Conservation (phyloP, 257 asterid genomes). For the Solanum ossicruentum region DNA sequence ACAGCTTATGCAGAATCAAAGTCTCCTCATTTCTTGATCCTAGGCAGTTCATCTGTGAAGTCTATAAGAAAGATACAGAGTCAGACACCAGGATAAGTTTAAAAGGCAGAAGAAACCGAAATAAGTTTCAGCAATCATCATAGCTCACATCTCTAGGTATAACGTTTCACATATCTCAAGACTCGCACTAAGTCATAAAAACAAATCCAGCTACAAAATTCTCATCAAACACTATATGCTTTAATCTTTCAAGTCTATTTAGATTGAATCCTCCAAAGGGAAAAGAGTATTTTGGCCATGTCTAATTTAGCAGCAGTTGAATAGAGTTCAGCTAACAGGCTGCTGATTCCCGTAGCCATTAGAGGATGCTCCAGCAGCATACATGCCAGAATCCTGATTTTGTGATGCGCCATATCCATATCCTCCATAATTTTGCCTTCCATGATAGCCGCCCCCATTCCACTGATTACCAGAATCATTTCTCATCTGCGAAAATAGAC, state of each 20-base stretch:
- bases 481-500: conserved; percentile 36
- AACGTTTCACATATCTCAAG: not conserved
- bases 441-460: conserved; percentile 47
- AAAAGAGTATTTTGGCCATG: conserved; percentile 9
- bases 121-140: not conserved
- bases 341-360: conserved; percentile 64
- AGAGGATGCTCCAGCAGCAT: conserved; percentile 34
- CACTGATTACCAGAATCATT: conserved; percentile 42
- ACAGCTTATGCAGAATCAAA: not conserved
- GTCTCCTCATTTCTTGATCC: not conserved
- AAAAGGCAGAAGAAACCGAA: not conserved
- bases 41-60: not conserved
- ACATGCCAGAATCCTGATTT: conserved; percentile 19
- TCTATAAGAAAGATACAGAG: not conserved
- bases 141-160: not conserved
- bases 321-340: conserved; percentile 43
- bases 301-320: conserved; percentile 2
- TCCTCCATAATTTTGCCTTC: conserved; percentile 64
- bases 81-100: not conserved
- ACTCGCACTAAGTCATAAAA: not conserved
- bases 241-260: conserved; percentile 1
- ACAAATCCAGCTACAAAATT: not conserved
- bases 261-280: conserved; percentile 19
- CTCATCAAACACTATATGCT: not conserved
- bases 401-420: conserved; percentile 38